A percentile compares a stretch with the other conserved stretches of the same genome.
These are phyloP conservation scores for Pseudocercospora vitis DNA, from an alignment of 2,329 filamentous ascomycete genomes.

Conservation along the genomic window DNA sequence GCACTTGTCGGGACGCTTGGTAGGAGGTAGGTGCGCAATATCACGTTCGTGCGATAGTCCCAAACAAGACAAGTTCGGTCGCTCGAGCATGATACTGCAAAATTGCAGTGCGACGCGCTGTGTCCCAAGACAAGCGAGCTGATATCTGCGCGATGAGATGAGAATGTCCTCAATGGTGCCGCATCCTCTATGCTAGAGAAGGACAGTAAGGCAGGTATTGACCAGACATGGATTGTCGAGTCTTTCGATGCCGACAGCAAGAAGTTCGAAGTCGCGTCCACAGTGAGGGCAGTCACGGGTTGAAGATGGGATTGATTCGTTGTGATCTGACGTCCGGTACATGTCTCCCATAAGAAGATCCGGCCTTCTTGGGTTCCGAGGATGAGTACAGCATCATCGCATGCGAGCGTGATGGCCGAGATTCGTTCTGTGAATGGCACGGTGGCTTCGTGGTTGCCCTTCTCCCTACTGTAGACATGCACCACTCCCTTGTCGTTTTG, in stretches of 20 bases:
- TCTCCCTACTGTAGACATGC: conserved; percentile 72
- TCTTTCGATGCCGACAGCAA: conserved; percentile 79
- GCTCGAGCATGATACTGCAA: conserved; percentile 78
- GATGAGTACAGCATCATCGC: conserved; percentile 66
- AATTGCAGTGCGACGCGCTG: conserved; percentile 70
- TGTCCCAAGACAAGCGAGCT: conserved; percentile 64
- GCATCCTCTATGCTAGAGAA: conserved; percentile 57
- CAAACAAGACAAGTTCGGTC: conserved; percentile 90
- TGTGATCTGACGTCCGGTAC: conserved; percentile 71
- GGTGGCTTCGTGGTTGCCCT: conserved; percentile 82
- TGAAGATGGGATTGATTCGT: conserved; percentile 79
- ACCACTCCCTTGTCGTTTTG: conserved; percentile 90
- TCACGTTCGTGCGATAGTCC: conserved; percentile 79
- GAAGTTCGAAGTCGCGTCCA: conserved; percentile 69
- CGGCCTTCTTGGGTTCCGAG: conserved; percentile 83
- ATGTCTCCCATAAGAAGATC: conserved; percentile 88
- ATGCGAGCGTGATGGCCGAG: conserved; percentile 70
- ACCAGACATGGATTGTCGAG: conserved; percentile 91
- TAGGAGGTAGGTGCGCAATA: conserved; percentile 79
- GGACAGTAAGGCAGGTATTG: conserved; percentile 70
- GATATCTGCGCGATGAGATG: conserved; percentile 73
- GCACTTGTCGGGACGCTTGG: conserved; percentile 70
- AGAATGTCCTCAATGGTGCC: conserved; percentile 75
- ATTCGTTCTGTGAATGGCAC: conserved; percentile 88
- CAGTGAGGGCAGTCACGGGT: conserved; percentile 71